phyloP scores from a whole-genome alignment of 257 asterid genomes.

The Agastache rugosa region DNA sequence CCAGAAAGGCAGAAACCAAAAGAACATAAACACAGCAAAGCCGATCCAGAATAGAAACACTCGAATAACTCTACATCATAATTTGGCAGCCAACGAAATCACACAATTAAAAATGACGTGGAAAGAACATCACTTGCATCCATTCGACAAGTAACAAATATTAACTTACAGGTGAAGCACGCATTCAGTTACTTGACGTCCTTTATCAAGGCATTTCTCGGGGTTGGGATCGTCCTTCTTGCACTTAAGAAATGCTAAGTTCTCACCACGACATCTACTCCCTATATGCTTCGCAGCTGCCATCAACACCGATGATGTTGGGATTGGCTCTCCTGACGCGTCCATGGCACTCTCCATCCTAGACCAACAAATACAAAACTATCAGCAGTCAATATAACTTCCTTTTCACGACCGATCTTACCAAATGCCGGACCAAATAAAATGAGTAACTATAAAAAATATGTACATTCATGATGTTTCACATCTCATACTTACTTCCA shows the following conservation, averaged over 20 bases:
- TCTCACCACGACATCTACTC: conserved; percentile 65
- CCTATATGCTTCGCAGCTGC: conserved; percentile 78
- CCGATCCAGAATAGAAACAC: background rate
- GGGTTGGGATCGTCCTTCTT: conserved; percentile 84
- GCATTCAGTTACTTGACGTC: conserved; percentile 81
- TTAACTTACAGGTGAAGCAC: conserved; percentile 75
- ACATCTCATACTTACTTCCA: background rate
- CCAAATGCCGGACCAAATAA: background rate
- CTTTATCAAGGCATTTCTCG: conserved; percentile 78
- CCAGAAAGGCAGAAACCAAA: conserved; percentile 19
- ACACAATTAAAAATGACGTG: background rate
- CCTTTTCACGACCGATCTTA: background rate
- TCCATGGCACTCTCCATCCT: conserved; percentile 64
- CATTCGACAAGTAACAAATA: conserved; percentile 5
- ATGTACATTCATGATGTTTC: background rate
- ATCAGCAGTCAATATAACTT: conserved; percentile 5
- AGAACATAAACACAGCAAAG: background rate
- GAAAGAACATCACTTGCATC: conserved; percentile 17
- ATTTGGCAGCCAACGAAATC: conserved; percentile 18
- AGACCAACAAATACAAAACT: conserved; percentile 25
- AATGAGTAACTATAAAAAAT: background rate
- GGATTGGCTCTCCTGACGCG: conserved; percentile 64
- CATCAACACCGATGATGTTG: conserved; percentile 73
- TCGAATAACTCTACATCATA: conserved; percentile 17
- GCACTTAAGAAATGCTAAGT: conserved; percentile 79